Percentiles rank a stretch among this genome's conserved stretches.
phyloP scores from a whole-genome alignment of 73 alveolate genomes.

The Blepharisma stoltei region DNA sequence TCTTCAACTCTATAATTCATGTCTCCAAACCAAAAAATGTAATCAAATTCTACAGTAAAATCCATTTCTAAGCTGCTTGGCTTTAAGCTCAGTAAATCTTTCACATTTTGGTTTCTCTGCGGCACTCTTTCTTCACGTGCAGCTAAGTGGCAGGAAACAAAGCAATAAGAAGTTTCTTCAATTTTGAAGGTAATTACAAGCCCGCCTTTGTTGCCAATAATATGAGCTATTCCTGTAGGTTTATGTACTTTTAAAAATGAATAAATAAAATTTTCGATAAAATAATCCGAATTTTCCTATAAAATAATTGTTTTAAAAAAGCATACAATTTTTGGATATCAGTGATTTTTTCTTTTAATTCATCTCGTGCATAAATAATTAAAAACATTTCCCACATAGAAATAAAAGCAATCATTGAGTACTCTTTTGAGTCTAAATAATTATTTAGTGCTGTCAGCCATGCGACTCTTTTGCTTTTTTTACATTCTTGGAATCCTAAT shows the following conservation, averaged over 20 bases:
- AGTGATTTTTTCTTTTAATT: constrained; percentile 48
- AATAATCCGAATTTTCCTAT: no score
- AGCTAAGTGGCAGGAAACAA: constrained; percentile 80
- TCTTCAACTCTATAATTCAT: constrained; percentile 75
- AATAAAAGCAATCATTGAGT: constrained; percentile 51
- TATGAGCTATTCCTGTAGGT: constrained; percentile 71
- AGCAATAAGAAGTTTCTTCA: constrained; percentile 59
- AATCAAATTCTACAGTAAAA: constrained; percentile 57
- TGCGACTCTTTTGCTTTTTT: background rate
- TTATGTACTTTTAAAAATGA: no score
- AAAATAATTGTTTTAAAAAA: no score
- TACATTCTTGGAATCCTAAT: constrained; percentile 1
- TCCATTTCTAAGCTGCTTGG: constrained; percentile 18
- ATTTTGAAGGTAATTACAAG: constrained; percentile 69
- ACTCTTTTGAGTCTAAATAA: constrained; percentile 27
- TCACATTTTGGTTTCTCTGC: constrained; percentile 57
- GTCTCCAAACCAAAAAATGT: constrained; percentile 82
- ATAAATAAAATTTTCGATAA: no score
- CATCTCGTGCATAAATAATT: constrained; percentile 49
- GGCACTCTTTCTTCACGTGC: constrained; percentile 65
- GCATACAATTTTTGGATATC: constrained; percentile 57
- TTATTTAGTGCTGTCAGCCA: background rate
- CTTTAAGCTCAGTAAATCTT: background rate
- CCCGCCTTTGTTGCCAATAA: constrained; percentile 89
- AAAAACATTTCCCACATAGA: constrained; percentile 79